Evolutionary conservation across 805 yeast genomes (phyloP), one percentile per base, ranked within the genome.

Genomic region (Wickerhamiella brachini): DNA sequence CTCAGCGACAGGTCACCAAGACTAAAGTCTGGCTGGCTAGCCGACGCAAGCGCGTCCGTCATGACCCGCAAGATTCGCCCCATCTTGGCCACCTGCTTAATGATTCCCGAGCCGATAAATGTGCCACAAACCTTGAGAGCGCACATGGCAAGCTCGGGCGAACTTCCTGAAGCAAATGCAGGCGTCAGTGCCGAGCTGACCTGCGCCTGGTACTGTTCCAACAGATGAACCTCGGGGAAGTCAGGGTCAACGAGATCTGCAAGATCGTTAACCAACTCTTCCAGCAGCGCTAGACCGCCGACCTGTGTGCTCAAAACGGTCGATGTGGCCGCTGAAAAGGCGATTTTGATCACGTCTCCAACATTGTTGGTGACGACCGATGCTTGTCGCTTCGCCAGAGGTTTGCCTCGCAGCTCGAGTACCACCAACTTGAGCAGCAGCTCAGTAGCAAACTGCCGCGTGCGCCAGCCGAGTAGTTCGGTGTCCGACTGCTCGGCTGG

Each of bases 191-290:
- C 95, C 52, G 95, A 82, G 9, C 85, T 81, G 9, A 93, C 85
- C 59, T 87, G 96, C 0, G 97, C 97, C 60, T 93, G 96, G 60
- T 85, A 95, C 65, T 89, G 97, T 57, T 85, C 95, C 44, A 90
- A 68, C 9, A 88, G 72, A 0, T 90, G 76, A 15, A 76, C 75
- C 2, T 80, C 79, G 0, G 85, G 82, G 58, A 80, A 82, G 26
- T 84, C 74, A 0, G 90, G 87, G 62, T 85, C 95, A 10, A 71
- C 75, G 47, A 79, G 65, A 23, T 73, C 72, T 0, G 87, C 80
- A 65, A 78, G 83, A 1, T 76, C 67, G 8, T 70, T 73, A 29
- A 93, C 69, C 1, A 85, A 71, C 45, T 76, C 76, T 50, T 81
- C 82, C 24, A 93, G 70, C 5, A 90, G 68, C 15, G 71, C 70